Evolutionary conservation across 2,329 filamentous ascomycete species (phyloP), one percentile per base, ranked within the genome.

Genomic region (Laburnicola sp.): DNA sequence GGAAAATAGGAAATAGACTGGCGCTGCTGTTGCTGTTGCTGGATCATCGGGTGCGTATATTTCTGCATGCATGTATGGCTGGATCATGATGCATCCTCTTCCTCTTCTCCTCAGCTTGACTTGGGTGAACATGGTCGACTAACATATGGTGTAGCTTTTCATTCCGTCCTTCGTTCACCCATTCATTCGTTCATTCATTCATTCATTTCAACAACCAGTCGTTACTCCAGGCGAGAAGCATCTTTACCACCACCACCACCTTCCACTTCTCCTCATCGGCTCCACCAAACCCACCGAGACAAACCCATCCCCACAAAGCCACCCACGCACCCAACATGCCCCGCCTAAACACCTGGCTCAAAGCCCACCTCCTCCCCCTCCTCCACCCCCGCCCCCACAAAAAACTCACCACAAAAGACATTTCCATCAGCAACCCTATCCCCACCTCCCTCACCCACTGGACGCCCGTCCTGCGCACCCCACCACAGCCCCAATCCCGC

Each of bases 291-390:
- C n/a, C n/a, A 26, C n/a, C 11, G 21, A 21, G 11, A 9, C 21
- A 30, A 26, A 6, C n/a, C 11, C 44, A 30, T 28, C 8, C 30
- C n/a, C n/a, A n/a, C n/a, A n/a, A n/a, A n/a, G n/a, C n/a, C n/a
- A n/a, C n/a, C n/a, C n/a, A n/a, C n/a, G n/a, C 30, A 25, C 26
- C 27, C 32, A 50, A 28, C n/a, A 54, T 57, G 54, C 45, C 54
- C 4, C 54, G 54, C 48, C 47, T 54, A 35, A 40, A 53, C 38
- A 35, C 39, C 45, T 57, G 54, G 54, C 39, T 57, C 9, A 46
- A 50, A n/a, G 43, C 45, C 43, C 45, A 50, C 9, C 48, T 57
- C 21, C 51, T 53, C 11, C 43, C 36, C 39, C 31, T 51, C 38
- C 43, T 54, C 25, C 38, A 16, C 16, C 30, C 30, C 10, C 45